These are phyloP conservation scores for Priceomyces melissophilus DNA, from an alignment of 805 yeast genomes.

Conservation along the genomic window DNA sequence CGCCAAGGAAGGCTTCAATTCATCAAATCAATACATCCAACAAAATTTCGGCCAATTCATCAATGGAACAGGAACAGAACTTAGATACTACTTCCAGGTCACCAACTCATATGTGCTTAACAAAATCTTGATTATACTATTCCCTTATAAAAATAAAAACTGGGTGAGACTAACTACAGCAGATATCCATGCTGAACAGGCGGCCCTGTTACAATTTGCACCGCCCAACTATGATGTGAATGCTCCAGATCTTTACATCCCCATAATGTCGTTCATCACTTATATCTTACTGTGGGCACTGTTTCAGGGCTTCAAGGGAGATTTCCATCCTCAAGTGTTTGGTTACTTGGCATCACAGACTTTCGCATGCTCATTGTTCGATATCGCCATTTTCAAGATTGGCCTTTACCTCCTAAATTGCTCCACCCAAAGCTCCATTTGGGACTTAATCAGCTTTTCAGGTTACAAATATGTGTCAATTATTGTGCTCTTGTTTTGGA, in stretches of 20 bases:
- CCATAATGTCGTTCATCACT: conserved; percentile 88
- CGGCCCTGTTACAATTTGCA: conserved; percentile 44
- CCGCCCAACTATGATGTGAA: conserved; percentile 85
- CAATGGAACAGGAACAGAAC: conserved; percentile 44
- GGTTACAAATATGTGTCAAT: conserved; percentile 93
- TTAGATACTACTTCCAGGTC: conserved; percentile 88
- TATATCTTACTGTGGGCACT: conserved; percentile 82
- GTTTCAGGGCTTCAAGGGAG: conserved; percentile 80
- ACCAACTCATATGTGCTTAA: conserved; percentile 80
- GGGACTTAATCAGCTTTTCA: conserved; percentile 84
- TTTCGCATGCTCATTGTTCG: conserved; percentile 75
- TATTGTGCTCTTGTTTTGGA: conserved; percentile 52
- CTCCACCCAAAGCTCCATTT: conserved; percentile 54
- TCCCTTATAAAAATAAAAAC: conserved; percentile 81
- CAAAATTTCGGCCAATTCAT: conserved; percentile 59
- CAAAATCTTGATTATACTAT: conserved; percentile 68
- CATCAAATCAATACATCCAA: conserved; percentile 76
- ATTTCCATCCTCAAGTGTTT: conserved; percentile 88
- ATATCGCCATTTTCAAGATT: conserved; percentile 68
- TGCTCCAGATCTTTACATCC: conserved; percentile 95
- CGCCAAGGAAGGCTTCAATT: conserved; percentile 79
- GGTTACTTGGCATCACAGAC: conserved; percentile 87
- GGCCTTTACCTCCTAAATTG: conserved; percentile 80
- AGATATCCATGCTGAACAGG: conserved; percentile 10
- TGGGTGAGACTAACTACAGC: conserved; percentile 62